A percentile compares a stretch with the other conserved stretches of the same genome.
Conservation (phyloP, 2,329 filamentous ascomycete species). For the Microdochium bolleyi region DNA sequence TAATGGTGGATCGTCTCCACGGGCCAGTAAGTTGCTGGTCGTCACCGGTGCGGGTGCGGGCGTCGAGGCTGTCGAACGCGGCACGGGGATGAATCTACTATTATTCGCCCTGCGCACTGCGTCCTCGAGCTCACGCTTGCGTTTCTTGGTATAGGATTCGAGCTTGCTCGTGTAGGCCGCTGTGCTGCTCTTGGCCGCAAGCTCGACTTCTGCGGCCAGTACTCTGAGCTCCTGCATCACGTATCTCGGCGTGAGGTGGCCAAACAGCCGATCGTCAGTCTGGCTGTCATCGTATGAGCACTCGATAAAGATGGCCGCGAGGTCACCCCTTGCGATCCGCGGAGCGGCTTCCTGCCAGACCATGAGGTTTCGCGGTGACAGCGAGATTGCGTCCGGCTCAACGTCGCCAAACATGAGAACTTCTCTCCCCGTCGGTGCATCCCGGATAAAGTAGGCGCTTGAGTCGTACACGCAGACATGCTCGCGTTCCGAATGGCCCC, state of each 20-base stretch:
- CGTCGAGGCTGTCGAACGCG: slow-evolving; percentile 5
- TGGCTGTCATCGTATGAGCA: slow-evolving; percentile 86
- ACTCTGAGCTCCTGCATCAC: slow-evolving; percentile 69
- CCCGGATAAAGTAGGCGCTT: slow-evolving; percentile 87
- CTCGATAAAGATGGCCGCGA: slow-evolving; percentile 87
- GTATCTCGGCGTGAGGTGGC: slow-evolving; percentile 79
- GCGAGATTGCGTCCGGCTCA: slow-evolving; percentile 79
- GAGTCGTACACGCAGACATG: slow-evolving; percentile 71
- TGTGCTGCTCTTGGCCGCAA: slow-evolving; percentile 18
- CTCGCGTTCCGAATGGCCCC: slow-evolving; percentile 26
- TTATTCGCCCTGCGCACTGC: slow-evolving; percentile 4
- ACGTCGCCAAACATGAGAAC: slow-evolving; percentile 94
- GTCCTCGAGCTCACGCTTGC: slow-evolving; percentile 48
- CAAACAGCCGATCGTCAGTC: slow-evolving; percentile 71
- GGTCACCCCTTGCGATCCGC: slow-evolving; percentile 64
- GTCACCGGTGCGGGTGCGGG: background rate
- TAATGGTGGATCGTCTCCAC: slow-evolving; percentile 34
- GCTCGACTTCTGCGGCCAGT: slow-evolving; percentile 63
- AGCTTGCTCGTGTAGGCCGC: slow-evolving; percentile 20
- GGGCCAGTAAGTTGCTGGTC: background rate
- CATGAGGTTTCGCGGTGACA: slow-evolving; percentile 69
- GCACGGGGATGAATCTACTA: slow-evolving; percentile 6
- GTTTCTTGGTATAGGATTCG: slow-evolving; percentile 47
- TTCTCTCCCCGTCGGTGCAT: slow-evolving; percentile 61
- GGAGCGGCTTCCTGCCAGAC: slow-evolving; percentile 87